These are phyloP conservation scores for Elsinoe australis DNA, from an alignment of 2,329 filamentous ascomycete genomes.

Conservation along the genomic window DNA sequence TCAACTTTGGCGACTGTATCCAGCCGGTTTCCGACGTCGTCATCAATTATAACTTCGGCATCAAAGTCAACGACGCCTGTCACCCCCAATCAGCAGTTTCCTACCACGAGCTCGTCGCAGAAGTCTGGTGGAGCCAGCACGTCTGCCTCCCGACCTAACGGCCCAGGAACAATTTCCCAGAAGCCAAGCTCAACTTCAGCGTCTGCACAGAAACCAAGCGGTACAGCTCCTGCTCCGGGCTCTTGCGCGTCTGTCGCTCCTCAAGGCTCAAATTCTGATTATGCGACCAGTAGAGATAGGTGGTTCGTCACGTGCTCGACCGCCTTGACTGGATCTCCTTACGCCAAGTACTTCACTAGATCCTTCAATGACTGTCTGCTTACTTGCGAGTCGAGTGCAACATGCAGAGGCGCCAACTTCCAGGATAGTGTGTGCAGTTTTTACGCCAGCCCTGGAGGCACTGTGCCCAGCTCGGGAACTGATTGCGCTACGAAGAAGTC, in stretches of 20 bases:
- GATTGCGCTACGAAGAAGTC: not conserved
- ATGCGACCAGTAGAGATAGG: not conserved
- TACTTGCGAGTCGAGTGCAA: not conserved
- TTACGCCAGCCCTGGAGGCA: not conserved
- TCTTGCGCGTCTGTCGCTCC: slow-evolving; percentile 3
- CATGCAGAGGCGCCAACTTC: not conserved
- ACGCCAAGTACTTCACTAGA: not conserved
- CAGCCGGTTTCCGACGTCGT: too few relatives aligned
- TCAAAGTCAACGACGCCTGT: not conserved
- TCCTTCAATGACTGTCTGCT: not conserved
- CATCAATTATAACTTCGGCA: too few relatives aligned
- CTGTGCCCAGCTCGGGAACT: not conserved
- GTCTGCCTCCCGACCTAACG: too few relatives aligned
- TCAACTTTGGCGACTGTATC: not conserved
- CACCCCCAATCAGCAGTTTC: not conserved
- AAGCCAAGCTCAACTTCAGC: not conserved
- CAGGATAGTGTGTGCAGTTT: not conserved
- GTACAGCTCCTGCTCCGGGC: not conserved
- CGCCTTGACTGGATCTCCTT: not conserved
- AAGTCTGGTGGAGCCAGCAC: not conserved
- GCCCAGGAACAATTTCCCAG: too few relatives aligned
- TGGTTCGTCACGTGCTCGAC: not conserved
- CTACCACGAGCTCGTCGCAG: not conserved
- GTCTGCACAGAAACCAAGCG: not conserved
- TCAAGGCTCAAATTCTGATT: not conserved